phyloP scores from a whole-genome alignment of 2,329 filamentous ascomycete species.

The Colletotrichum siamense region DNA sequence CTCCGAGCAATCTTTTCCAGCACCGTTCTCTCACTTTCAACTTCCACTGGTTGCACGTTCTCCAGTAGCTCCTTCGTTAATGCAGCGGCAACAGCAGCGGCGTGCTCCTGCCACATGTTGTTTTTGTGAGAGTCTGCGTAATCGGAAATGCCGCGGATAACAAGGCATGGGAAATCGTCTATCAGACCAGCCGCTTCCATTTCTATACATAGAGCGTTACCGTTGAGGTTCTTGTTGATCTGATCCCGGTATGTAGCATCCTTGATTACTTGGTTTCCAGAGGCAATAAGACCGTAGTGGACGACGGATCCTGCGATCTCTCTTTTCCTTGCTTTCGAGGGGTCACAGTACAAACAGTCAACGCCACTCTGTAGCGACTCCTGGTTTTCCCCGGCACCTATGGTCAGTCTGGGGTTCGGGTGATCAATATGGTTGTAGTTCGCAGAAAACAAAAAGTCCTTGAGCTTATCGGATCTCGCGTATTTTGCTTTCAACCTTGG shows the following conservation, averaged over 20 bases:
- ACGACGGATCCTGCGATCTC: background rate
- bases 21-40: background rate
- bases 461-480: background rate
- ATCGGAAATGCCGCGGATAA: conserved; percentile 45
- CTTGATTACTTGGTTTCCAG: conserved; percentile 41
- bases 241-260: conserved; percentile 33
- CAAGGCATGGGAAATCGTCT: conserved; percentile 34
- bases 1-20: background rate
- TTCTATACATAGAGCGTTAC: conserved; percentile 28
- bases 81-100: conserved; percentile 36
- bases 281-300: conserved; percentile 32
- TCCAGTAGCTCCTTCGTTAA: conserved; percentile 26
- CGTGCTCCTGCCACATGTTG: conserved; percentile 40
- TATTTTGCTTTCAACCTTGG: background rate
- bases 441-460: conserved; percentile 15
- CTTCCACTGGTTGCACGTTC: background rate
- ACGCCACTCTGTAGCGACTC: fast-evolving
- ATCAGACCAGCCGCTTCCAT: conserved; percentile 34
- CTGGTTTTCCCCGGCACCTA: fast-evolving
- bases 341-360: background rate
- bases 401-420: background rate
- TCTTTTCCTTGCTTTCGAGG: background rate
- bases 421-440: conserved; percentile 16
- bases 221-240: conserved; percentile 25
- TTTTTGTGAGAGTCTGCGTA: conserved; percentile 45